Conservation (phyloP, 169 alveolate species). For the Plasmodium falciparum region DNA sequence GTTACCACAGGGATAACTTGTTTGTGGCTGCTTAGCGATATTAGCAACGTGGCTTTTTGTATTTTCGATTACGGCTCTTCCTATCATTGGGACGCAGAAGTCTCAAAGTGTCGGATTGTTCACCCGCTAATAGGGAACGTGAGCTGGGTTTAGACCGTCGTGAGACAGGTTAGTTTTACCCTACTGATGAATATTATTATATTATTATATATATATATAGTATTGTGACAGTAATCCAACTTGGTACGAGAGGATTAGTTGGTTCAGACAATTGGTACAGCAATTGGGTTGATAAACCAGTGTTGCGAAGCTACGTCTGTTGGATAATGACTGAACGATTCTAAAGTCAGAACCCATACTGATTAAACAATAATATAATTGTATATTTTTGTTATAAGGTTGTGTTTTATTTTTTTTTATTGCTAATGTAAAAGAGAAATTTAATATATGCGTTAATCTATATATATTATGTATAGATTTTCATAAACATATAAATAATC, state of each 20-base stretch:
- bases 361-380: constrained; percentile 68
- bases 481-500: too few relatives aligned
- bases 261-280: constrained; percentile 61
- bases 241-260: constrained; percentile 66
- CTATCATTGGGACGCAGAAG: constrained; percentile 87
- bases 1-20: constrained; percentile 79
- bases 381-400: too few relatives aligned
- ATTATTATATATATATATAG: neutral
- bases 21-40: constrained; percentile 96
- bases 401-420: neutral
- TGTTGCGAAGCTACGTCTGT: constrained; percentile 92
- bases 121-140: constrained; percentile 84
- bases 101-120: constrained; percentile 87
- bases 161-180: constrained; percentile 95
- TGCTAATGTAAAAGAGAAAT: constrained; percentile 2
- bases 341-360: constrained; percentile 92
- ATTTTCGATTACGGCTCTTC: constrained; percentile 89
- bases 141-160: constrained; percentile 93
- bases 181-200: constrained; percentile 87
- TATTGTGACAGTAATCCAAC: constrained; percentile 81
- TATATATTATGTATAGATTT: neutral
- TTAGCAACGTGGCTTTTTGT: constrained; percentile 93
- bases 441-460: neutral
- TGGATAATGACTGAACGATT: constrained; percentile 93
- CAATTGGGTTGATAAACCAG: constrained; percentile 86